phyloP scores from a whole-genome alignment of 805 yeast genomes.

The Crinitomyces ghanaensis region DNA sequence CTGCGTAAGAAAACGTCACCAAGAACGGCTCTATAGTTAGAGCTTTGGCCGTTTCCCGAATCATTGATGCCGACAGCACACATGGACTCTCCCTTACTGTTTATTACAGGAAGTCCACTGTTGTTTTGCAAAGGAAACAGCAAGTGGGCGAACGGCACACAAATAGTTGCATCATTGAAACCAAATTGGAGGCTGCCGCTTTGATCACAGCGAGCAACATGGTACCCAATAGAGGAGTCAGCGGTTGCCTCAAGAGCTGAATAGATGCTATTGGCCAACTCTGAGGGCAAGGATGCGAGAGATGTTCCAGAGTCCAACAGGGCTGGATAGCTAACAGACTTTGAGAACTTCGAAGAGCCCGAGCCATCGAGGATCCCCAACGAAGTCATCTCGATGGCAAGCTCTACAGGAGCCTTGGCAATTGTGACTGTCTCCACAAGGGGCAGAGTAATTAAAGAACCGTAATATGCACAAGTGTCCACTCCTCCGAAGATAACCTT shows the following conservation, averaged over 20 bases:
- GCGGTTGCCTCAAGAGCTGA: slow-evolving; percentile 19
- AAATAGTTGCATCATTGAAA: slow-evolving; percentile 41
- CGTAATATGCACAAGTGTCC: slow-evolving; percentile 32
- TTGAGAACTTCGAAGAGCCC: slow-evolving; percentile 2
- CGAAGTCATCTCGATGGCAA: slow-evolving; percentile 4
- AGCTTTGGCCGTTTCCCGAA: too few species aligned
- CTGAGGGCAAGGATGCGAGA: slow-evolving; percentile 27
- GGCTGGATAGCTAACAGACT: slow-evolving; percentile 25
- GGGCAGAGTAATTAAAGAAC: slow-evolving; percentile 26
- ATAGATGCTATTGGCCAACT: slow-evolving; percentile 23
- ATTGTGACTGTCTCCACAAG: slow-evolving; percentile 16
- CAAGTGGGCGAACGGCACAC: slow-evolving; percentile 26
- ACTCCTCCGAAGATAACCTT: slow-evolving; percentile 35
- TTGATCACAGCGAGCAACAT: slow-evolving; percentile 10
- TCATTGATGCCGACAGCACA: slow-evolving; percentile 15
- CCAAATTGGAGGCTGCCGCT: slow-evolving; percentile 29
- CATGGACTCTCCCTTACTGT: slow-evolving; percentile 18
- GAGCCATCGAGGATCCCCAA: slow-evolving; percentile 24
- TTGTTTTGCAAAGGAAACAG: slow-evolving; percentile 16
- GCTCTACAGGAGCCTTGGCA: slow-evolving; percentile 4
- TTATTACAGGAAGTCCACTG: slow-evolving; percentile 17
- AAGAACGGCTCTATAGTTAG: too few species aligned
- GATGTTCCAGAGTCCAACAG: slow-evolving; percentile 21
- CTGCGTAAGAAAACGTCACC: slow-evolving; percentile 47
- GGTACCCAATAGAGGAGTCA: slow-evolving; percentile 27